Evolutionary conservation across 371 early-diverging fungal genomes (phyloP), one percentile per base, ranked within the genome.

Genomic region (Mucor lusitanicus): DNA sequence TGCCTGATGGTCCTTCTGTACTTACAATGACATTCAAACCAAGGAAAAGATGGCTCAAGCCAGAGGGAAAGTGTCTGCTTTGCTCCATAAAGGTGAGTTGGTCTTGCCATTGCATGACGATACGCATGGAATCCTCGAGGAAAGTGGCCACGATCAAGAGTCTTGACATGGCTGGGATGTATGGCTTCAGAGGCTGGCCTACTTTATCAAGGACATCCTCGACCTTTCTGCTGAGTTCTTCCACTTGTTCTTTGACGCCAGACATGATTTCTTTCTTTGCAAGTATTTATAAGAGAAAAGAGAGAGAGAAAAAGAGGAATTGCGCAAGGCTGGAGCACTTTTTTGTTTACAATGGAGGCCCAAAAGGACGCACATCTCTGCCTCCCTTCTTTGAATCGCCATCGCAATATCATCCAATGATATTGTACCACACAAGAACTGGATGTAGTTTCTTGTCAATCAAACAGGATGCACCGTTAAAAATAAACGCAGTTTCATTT

Each of bases 101-200:
- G 72, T 95, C 95, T 56, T 77, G 68, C 91, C 95, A 97, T 73
- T 97, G 96, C 55, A 91, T 85, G 57, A 87, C 68, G 64, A 97
- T 95, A 55, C 98, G 89, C 37, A 97, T 71, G 5, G 97, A 88
- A 79, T 97, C 98, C 78, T 97, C 98, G 60, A 95, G 77, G 84
- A 97, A 98, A 27, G 98, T 98, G 53, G 94, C 96, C 35, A 98
- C 95, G 30, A 98, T 88, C 23, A 98, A 85, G 73, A 95, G 91
- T 13, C 97, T 91, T 27, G 94, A 95, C 56, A 97, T 89, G 67
- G 82, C 87, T 5, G 97, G 96, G 59, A 97, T 87, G 74, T 91
- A 90, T n/a, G 97, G 96, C 84, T 96, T 98, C 58, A 97, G 71
- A 42, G 95, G 96, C 59, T 84, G 81, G 27, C 91, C 87, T 40